Percentiles rank a stretch among this genome's conserved stretches.
These are phyloP conservation scores for Sporothrix euskadiensis DNA, from an alignment of 2,329 filamentous ascomycete species.

Conservation along the genomic window DNA sequence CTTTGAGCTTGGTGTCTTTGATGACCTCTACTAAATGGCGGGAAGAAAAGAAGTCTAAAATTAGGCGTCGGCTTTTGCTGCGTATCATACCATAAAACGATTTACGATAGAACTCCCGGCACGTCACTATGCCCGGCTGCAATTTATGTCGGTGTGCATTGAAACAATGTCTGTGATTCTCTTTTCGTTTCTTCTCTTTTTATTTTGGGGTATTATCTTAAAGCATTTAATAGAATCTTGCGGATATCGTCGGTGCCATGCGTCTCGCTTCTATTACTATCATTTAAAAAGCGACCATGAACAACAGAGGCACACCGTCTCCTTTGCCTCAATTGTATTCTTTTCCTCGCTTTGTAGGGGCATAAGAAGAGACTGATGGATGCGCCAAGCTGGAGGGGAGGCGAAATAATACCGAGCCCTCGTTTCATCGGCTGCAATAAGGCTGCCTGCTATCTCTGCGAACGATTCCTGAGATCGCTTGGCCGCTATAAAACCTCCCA, in stretches of 20 bases:
- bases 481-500: background rate
- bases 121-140: background rate
- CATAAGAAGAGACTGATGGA: no score
- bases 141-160: background rate
- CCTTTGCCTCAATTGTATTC: no score
- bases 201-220: no score
- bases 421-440: background rate
- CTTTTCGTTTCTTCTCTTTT: background rate
- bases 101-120: background rate
- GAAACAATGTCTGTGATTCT: background rate
- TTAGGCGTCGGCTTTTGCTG: background rate
- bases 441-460: background rate
- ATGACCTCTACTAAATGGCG: no score
- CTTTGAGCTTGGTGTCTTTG: no score
- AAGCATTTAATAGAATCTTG: no score
- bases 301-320: no score
- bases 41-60: background rate
- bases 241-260: no score
- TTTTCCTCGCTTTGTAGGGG: no score
- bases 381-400: no score
- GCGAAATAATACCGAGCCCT: background rate
- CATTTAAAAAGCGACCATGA: no score
- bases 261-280: no score
- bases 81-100: background rate
- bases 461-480: background rate